Percentiles rank a stretch among this genome's conserved stretches.
Evolutionary conservation across 352 stramenopile genomes (phyloP).

Genomic region (Globisporangium abappressorium): DNA sequence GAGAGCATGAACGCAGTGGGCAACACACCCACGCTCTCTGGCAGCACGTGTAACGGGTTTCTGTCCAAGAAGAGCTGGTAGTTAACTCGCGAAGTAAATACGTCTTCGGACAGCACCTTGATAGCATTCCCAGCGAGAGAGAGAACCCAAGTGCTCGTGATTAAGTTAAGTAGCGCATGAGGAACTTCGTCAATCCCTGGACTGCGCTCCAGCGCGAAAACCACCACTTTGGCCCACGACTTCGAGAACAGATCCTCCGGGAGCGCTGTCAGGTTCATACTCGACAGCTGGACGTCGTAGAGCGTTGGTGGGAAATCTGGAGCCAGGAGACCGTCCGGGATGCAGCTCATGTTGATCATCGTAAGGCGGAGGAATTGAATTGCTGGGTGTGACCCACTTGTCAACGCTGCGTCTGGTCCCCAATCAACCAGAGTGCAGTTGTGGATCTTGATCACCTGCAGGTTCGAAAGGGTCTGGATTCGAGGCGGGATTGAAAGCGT

Average conservation of each 20-base stretch:
- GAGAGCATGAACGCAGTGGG: background rate
- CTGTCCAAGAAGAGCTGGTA: background rate
- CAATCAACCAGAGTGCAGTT: background rate
- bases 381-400: background rate
- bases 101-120: background rate
- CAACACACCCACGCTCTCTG: background rate
- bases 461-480: background rate
- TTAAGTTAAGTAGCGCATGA: background rate
- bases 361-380: background rate
- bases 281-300: background rate
- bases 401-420: background rate
- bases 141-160: background rate
- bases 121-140: background rate
- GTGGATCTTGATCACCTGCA: background rate
- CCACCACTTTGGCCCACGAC: background rate
- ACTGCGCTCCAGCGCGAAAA: background rate
- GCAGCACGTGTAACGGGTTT: background rate
- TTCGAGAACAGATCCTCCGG: background rate
- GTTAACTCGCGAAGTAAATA: background rate
- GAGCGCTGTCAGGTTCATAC: background rate
- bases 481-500: slow-evolving; percentile 10
- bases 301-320: background rate
- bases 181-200: background rate
- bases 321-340: background rate
- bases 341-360: background rate